These are phyloP conservation scores for Candida xiaguanensis DNA, from an alignment of 805 yeast genomes.

Conservation along the genomic window DNA sequence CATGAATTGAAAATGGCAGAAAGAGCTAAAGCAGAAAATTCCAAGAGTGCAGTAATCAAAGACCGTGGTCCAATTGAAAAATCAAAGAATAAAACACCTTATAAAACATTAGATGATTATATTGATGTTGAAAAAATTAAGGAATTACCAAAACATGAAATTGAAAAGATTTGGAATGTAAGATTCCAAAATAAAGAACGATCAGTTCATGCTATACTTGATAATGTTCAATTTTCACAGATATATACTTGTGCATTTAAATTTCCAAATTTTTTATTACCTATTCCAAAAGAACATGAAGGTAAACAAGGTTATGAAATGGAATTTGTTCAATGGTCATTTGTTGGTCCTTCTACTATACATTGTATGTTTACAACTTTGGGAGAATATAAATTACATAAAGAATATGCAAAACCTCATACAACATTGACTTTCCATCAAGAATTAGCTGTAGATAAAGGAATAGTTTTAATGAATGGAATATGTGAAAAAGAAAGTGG, in stretches of 20 bases:
- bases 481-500: conserved; percentile 68
- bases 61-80: conserved; percentile 33
- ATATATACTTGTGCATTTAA: conserved; percentile 63
- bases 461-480: conserved; percentile 81
- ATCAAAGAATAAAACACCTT: conserved; percentile 45
- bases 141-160: conserved; percentile 54
- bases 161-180: conserved; percentile 86
- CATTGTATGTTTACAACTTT: conserved; percentile 90
- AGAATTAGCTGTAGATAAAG: conserved; percentile 60
- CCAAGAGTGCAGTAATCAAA: conserved; percentile 28
- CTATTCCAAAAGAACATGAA: conserved; percentile 64
- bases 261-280: conserved; percentile 84
- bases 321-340: conserved; percentile 92
- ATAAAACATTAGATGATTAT: conserved; percentile 68
- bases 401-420: conserved; percentile 92
- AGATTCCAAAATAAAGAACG: conserved; percentile 64
- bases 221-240: conserved; percentile 54
- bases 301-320: conserved; percentile 63
- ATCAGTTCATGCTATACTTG: conserved; percentile 62
- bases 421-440: conserved; percentile 86
- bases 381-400: conserved; percentile 86
- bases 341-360: conserved; percentile 76
- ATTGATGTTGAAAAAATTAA: conserved; percentile 64
- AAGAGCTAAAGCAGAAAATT: conserved; percentile 43
- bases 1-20: conserved; percentile 60